Conservation (phyloP, 1,139 yeast genomes). For the Yamadazyma conglobata region DNA sequence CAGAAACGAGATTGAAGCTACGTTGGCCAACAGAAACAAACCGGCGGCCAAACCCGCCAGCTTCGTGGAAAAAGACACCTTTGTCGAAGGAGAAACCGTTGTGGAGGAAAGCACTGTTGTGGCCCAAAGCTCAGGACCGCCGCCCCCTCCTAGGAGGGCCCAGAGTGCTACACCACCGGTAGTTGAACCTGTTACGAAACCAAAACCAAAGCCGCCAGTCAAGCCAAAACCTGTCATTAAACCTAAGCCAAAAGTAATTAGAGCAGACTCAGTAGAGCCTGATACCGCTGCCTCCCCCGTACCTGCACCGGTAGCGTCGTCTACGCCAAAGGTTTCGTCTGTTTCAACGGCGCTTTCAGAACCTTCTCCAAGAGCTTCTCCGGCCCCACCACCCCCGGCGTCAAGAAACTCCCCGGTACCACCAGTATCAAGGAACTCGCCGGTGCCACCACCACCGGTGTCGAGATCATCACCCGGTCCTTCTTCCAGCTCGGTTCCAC, state of each 20-base stretch:
- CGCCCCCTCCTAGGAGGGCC: neutral
- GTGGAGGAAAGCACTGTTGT: too few species aligned
- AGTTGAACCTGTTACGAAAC: neutral
- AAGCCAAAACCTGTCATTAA: conserved; percentile 9
- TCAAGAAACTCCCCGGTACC: conserved; percentile 1
- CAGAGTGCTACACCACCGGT: neutral
- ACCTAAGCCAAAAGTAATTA: conserved; percentile 16
- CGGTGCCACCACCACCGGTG: conserved; percentile 5
- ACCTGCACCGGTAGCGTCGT: too few species aligned
- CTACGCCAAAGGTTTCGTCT: neutral
- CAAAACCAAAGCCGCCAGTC: conserved; percentile 2
- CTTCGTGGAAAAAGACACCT: too few species aligned
- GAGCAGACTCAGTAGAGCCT: neutral
- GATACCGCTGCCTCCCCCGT: too few species aligned
- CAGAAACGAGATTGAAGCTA: conserved; percentile 8
- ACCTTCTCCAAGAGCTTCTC: too few species aligned
- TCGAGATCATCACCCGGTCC: conserved; percentile 1
- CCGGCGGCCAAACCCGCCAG: neutral
- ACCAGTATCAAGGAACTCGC: conserved; percentile 5
- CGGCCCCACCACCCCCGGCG: conserved; percentile 5
- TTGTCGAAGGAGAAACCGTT: too few species aligned
- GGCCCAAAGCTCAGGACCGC: too few species aligned
- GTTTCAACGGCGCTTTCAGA: conserved; percentile 7
- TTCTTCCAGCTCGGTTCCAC: conserved; percentile 15
- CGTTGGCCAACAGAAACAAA: conserved; percentile 6